Evolutionary conservation across 2,329 filamentous ascomycete species (phyloP).

Genomic region (Sclerotinia minor): DNA sequence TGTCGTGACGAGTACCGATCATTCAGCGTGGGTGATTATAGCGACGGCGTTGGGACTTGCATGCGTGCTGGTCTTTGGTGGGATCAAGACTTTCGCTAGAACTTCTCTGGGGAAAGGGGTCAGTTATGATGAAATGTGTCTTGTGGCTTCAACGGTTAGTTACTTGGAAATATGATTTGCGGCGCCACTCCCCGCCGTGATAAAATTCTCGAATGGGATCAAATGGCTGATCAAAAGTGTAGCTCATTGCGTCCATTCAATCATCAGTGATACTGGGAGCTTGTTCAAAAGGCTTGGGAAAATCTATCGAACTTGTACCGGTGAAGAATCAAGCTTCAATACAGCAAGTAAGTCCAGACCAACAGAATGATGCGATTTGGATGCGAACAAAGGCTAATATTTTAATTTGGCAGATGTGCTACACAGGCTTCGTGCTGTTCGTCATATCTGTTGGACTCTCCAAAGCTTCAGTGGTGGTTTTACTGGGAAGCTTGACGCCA

Average conservation of each 20-base stretch:
- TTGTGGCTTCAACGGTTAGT: constrained; percentile 23
- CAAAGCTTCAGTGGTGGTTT: constrained; percentile 46
- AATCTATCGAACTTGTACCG: constrained; percentile 29
- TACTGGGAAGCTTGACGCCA: constrained; percentile 50
- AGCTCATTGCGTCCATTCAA: constrained; percentile 26
- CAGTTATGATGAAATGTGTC: constrained; percentile 24
- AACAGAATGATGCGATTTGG: neutral
- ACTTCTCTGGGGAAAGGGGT: constrained; percentile 2
- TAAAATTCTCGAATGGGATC: neutral
- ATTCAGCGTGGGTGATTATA: constrained; percentile 29
- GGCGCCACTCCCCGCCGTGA: too few relatives aligned
- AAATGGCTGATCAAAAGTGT: neutral
- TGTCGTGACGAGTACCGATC: constrained; percentile 28
- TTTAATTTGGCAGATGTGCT: constrained; percentile 40
- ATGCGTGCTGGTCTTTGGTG: constrained; percentile 24
- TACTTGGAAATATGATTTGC: neutral
- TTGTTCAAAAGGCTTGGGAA: constrained; percentile 26
- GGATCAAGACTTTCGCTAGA: constrained; percentile 24
- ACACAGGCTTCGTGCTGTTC: constrained; percentile 46
- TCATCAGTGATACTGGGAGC: constrained; percentile 26
- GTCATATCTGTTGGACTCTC: constrained; percentile 46
- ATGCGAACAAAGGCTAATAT: neutral
- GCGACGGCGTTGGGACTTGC: constrained; percentile 26
- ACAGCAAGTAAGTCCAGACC: constrained; percentile 25
- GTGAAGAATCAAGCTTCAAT: constrained; percentile 19